A percentile compares a stretch with the other conserved stretches of the same genome.
These are phyloP conservation scores for Tripidium arundinaceum DNA, from an alignment of 202 grass and related monocot genomes.

Conservation along the genomic window DNA sequence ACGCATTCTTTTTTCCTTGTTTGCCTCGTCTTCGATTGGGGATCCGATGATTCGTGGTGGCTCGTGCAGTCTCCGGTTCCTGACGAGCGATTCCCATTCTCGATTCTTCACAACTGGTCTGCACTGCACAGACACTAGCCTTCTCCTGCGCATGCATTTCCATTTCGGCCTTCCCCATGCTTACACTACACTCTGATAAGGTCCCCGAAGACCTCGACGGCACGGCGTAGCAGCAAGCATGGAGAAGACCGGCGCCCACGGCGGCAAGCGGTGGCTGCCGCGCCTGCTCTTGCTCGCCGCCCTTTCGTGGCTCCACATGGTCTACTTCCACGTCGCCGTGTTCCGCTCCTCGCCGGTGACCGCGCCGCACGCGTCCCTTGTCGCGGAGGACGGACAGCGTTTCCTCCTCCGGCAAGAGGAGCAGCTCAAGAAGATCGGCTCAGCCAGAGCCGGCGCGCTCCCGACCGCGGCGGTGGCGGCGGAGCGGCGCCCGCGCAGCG, in stretches of 20 bases:
- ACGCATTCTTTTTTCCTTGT: too few species aligned
- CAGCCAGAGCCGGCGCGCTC: too few species aligned
- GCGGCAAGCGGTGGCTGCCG: conserved; percentile 37
- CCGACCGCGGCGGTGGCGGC: too few species aligned
- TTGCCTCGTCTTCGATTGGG: too few species aligned
- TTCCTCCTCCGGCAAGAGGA: conserved; percentile 11
- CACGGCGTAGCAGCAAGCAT: conserved; percentile 43
- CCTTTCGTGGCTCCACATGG: conserved; percentile 65
- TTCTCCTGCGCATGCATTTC: too few species aligned
- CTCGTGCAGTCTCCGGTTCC: too few species aligned
- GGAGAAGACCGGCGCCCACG: conserved; percentile 38
- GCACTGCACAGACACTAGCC: too few species aligned
- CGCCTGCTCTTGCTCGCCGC: conserved; percentile 53
- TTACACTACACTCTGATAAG: background rate
- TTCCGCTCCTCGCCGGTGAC: conserved; percentile 22
- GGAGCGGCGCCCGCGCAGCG: conserved; percentile 15
- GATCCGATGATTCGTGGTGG: too few species aligned
- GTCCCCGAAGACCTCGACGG: background rate
- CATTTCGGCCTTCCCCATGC: too few species aligned
- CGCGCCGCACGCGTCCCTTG: background rate
- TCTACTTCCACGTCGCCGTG: conserved; percentile 59
- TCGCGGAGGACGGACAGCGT: background rate
- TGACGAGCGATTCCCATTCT: too few species aligned
- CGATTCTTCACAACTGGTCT: too few species aligned
- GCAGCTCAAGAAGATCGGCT: background rate